Base-by-base conservation (phyloP, 23 red algal species). In the Gracilaria caudata region DNA sequence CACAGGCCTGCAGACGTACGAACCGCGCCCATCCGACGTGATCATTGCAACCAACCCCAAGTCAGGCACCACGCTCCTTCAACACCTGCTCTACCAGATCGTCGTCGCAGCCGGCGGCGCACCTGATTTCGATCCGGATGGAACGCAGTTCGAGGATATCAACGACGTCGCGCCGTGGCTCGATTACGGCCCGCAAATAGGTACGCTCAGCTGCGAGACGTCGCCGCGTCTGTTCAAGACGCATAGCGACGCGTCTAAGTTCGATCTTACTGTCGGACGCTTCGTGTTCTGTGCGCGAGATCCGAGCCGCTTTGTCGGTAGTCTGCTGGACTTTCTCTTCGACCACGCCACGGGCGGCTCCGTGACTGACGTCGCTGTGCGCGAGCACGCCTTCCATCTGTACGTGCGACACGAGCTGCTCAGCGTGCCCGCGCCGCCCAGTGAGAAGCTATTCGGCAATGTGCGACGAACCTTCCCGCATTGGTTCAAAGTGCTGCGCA, bases 1-100 rank as follows among this genome's bases (percentile, higher is more conserved):
- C 9, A 82, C 78, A n/a, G 78, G 78, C 11, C 53, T 82, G 17
- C 66, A 21, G 12, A 11, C 13, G 30, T 76, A 73, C 23, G 20
- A 58, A 24, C 64, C 83, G 47, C 53, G 56, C 26, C 53, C 78
- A 12, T 32, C 38, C 16, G 83, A 87, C 45, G 43, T 87, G 33
- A 55, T 87, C 29, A 76, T 87, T 19, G 71, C 66, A 21, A 87
- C 83, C 2, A 70, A 58, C 45, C 83, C 83, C 30, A 87, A 87
- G 47, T 25, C 83, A 13, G 83, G 83, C 12, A 87, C 83, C 11
- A 87, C 83, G 9, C 83, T 87, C 7, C 45, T 87, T 10, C 83
- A 87, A 57, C 29, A 87, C 51, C 1, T 87, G 14, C 21, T 30
- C 46, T 87, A 87, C 56, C 64, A 73, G 47, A 39, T 87, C 24